A percentile compares a stretch with the other conserved stretches of the same genome.
Conservation (phyloP, 345 rosid genomes). For the Linum usitatissimum region DNA sequence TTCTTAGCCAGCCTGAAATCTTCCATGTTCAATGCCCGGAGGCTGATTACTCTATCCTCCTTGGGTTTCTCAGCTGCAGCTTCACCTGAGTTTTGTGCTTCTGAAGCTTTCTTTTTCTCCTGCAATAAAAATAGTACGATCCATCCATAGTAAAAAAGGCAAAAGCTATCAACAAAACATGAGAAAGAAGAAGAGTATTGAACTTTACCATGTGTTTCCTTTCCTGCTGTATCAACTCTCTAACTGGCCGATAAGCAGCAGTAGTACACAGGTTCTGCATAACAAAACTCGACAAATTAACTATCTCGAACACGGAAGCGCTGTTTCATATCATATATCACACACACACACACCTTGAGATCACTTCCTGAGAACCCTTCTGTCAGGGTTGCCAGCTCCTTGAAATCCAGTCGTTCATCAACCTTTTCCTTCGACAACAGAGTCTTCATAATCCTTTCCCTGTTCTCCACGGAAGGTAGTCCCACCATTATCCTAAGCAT, state of each 20-base stretch:
- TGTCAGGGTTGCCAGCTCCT: constrained; percentile 68
- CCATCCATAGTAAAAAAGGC: background rate
- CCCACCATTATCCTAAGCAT: constrained; percentile 67
- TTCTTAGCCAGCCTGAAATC: constrained; percentile 74
- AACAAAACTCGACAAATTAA: background rate
- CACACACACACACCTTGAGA: constrained; percentile 43
- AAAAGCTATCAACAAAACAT: background rate
- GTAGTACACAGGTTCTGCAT: constrained; percentile 73
- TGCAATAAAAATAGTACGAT: constrained; percentile 5
- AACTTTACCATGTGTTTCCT: constrained; percentile 41
- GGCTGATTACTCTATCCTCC: constrained; percentile 46
- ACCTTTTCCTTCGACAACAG: constrained; percentile 59
- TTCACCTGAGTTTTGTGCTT: constrained; percentile 20
- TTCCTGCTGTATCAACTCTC: constrained; percentile 77
- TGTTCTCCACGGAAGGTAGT: constrained; percentile 53
- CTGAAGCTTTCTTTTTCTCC: constrained; percentile 50
- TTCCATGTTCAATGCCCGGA: constrained; percentile 64
- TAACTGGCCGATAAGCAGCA: constrained; percentile 77
- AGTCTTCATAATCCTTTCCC: constrained; percentile 61
- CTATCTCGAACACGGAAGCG: no score
- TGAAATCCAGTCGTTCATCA: constrained; percentile 49
- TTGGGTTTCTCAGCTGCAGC: constrained; percentile 11
- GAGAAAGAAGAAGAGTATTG: background rate
- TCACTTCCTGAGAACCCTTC: constrained; percentile 84
- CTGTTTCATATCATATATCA: no score